Base-by-base conservation (phyloP, 371 early-diverging fungal species). In the Coemansia sp. region DNA sequence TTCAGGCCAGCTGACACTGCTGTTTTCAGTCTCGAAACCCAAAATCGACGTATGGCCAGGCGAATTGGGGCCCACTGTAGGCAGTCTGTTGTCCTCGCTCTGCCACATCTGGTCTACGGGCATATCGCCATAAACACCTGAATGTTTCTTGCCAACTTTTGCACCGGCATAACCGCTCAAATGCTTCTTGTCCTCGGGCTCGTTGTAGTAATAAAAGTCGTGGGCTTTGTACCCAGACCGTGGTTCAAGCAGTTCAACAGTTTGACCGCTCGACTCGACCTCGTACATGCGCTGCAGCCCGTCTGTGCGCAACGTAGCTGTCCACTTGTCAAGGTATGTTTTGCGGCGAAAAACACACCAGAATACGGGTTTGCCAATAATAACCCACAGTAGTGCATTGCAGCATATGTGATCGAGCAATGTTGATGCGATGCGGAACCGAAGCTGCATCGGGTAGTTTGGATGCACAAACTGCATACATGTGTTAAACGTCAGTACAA, bases 221-320 rank as follows among this genome's bases (percentile, higher is more conserved):
- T n/a, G 16, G n/a, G 45, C 45, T 45, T 45, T 45, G 45, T 45
- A 45, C 45, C n/a, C 37, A 37, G 37, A 37, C 37, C 11, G 37
- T 11, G 37, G 37, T 10, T 45, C 45, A 16, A 45, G n/a, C 45
- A 45, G 4, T 16, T 45, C 45, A 5, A 45, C 45, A 5, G 45
- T 45, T 5, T 45, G 16, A 14, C 37, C 37, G 29, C 54, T 11
- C 8, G 60, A 60, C 13, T 47, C 61, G 22, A 68, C n/a, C 16
- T 69, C 34, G 53, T 72, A 72, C 24, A 37, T 62, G n/a, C 58
- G 40, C 22, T 72, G 73, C 52, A 72, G 22, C 1, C 71, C 73
- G 11, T 72, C 73, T 14, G 26, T 27, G 3, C 58, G 58, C 11
- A 72, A 50, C 29, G 48, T 72, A 0, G 10, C 22, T 1, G 42